Conservation (phyloP, 371 early-diverging fungal species). For the Lichtheimia ornata region DNA sequence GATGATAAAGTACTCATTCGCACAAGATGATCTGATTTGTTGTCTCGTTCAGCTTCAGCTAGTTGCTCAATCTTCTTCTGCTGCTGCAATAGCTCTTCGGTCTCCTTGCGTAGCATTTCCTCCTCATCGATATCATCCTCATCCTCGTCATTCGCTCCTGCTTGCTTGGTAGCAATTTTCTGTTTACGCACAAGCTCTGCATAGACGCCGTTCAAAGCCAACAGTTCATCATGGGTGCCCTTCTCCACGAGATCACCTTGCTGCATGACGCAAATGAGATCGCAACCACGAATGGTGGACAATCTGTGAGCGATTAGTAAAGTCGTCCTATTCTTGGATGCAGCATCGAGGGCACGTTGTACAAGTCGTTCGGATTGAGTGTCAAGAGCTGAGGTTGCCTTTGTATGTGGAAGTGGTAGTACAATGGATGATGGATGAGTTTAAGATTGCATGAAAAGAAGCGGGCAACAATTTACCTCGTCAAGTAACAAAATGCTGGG, state of each 20-base stretch:
- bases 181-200: constrained; percentile 54
- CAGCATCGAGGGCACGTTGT: constrained; percentile 76
- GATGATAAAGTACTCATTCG: constrained; percentile 20
- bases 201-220: constrained; percentile 50
- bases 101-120: constrained; percentile 19
- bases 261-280: constrained; percentile 77
- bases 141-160: constrained; percentile 18
- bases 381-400: constrained; percentile 80
- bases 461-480: constrained; percentile 18
- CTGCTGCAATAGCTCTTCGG: constrained; percentile 13
- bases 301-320: constrained; percentile 89
- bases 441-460: neutral
- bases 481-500: constrained; percentile 33
- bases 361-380: constrained; percentile 82
- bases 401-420: constrained; percentile 38
- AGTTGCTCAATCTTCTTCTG: constrained; percentile 16
- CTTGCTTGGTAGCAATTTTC: constrained; percentile 39
- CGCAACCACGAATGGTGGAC: constrained; percentile 75
- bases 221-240: constrained; percentile 66
- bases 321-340: constrained; percentile 75
- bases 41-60: constrained; percentile 6
- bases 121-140: constrained; percentile 17
- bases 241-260: constrained; percentile 69
- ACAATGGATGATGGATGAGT: constrained; percentile 2
- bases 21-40: constrained; percentile 15